phyloP scores from a whole-genome alignment of 2,329 filamentous ascomycete species.

The Scytalidium sp. region DNA sequence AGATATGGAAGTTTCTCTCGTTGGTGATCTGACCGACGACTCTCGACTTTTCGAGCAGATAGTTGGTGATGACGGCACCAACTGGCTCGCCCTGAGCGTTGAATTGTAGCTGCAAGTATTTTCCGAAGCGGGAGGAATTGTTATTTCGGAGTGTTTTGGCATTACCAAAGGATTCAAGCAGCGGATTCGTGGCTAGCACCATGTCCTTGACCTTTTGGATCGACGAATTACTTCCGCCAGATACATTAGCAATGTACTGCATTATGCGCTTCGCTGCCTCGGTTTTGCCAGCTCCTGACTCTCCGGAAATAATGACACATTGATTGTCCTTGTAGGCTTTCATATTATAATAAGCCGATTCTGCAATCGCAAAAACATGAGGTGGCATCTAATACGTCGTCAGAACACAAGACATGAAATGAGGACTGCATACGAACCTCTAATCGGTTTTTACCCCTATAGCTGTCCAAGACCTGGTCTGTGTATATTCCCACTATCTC shows the following conservation, averaged over 20 bases:
- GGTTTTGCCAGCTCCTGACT: slow-evolving; percentile 97
- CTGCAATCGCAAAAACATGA: slow-evolving; percentile 96
- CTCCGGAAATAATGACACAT: slow-evolving; percentile 98
- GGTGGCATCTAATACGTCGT: slow-evolving; percentile 61
- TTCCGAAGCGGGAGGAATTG: slow-evolving; percentile 97
- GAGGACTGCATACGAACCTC: slow-evolving; percentile 50
- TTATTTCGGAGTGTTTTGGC: slow-evolving; percentile 98
- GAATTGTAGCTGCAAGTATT: slow-evolving; percentile 97
- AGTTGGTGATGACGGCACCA: slow-evolving; percentile 97
- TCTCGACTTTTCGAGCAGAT: slow-evolving; percentile 90
- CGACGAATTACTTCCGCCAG: slow-evolving; percentile 66
- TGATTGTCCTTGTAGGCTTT: slow-evolving; percentile 99
- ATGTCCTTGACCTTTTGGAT: slow-evolving; percentile 99
- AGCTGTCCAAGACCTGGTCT: slow-evolving; percentile 87
- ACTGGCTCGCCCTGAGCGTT: slow-evolving; percentile 88
- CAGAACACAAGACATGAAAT: slow-evolving; percentile 2
- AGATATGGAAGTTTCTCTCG: slow-evolving; percentile 98
- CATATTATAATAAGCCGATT: slow-evolving; percentile 99
- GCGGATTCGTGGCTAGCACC: slow-evolving; percentile 95
- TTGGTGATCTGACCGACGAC: slow-evolving; percentile 94
- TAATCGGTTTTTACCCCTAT: slow-evolving; percentile 94
- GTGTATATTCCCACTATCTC: slow-evolving; percentile 87
- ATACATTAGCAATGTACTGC: slow-evolving; percentile 99
- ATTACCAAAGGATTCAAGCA: slow-evolving; percentile 97
- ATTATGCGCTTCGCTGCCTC: slow-evolving; percentile 98